Percentiles rank a stretch among this genome's conserved stretches.
These are phyloP conservation scores for Xylaria sp. DNA, from an alignment of 2,329 filamentous ascomycete genomes.

Conservation along the genomic window DNA sequence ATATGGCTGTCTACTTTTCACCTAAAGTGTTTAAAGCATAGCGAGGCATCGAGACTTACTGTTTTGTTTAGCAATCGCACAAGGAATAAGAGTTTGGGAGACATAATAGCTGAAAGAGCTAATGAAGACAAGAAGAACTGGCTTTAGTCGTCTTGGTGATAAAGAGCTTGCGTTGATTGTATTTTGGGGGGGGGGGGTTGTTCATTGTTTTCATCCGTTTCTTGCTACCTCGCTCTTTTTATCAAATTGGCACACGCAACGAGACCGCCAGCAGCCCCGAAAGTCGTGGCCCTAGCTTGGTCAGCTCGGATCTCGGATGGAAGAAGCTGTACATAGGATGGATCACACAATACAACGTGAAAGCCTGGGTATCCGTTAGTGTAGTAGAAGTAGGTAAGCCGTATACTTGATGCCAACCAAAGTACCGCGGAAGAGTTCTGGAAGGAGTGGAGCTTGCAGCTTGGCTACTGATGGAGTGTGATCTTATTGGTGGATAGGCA, in stretches of 20 bases:
- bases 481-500: not conserved
- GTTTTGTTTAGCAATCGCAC: not conserved
- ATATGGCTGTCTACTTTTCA: not conserved
- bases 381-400: not conserved
- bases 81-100: not conserved
- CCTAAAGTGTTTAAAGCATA: not conserved
- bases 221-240: not conserved
- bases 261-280: not conserved
- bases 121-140: not conserved
- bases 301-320: constrained; percentile 1
- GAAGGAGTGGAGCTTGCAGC: not conserved
- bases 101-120: not conserved
- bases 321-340: not conserved
- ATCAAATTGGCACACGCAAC: not conserved
- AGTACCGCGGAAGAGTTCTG: not conserved
- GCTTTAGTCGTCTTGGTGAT: not conserved
- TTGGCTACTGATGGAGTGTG: not conserved
- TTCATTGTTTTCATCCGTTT: no score
- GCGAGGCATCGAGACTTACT: not conserved
- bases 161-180: not conserved
- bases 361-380: not conserved
- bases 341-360: not conserved
- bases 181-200: no score
- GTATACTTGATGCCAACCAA: not conserved
- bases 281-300: not conserved